Conservation (phyloP, 257 asterid species). For the Handroanthus guayacan region DNA sequence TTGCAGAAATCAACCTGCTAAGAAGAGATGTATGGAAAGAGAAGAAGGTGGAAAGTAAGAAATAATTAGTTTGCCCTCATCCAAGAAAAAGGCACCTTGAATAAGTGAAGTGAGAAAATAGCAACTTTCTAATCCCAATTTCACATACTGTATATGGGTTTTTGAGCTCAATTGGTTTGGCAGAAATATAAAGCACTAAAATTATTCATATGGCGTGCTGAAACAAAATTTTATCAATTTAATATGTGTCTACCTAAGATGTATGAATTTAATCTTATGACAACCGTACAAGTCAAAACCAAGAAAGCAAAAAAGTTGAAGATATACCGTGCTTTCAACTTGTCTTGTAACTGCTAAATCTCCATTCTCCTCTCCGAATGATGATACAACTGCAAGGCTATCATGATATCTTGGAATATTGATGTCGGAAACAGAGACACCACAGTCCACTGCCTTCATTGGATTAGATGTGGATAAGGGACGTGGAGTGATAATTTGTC, state of each 20-base stretch:
- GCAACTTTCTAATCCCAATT: background rate
- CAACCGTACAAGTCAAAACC: conserved; percentile 18
- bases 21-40: background rate
- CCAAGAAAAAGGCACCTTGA: background rate
- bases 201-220: background rate
- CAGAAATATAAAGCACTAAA: background rate
- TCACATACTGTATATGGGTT: background rate
- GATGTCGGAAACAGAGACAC: conserved; percentile 39
- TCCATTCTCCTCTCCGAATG: conserved; percentile 44
- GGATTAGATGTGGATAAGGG: conserved; percentile 46
- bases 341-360: conserved; percentile 44
- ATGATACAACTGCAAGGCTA: conserved; percentile 38
- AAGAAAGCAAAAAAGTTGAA: conserved; percentile 28
- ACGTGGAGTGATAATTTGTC: conserved; percentile 34
- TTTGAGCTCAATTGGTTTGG: background rate
- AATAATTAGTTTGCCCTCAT: background rate
- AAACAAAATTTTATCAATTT: background rate
- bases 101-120: background rate
- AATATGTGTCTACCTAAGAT: background rate
- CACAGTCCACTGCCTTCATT: conserved; percentile 39
- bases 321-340: conserved; percentile 60
- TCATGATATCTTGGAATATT: conserved; percentile 42
- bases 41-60: background rate
- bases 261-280: conserved; percentile 1
- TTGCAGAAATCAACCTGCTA: background rate